A percentile compares a stretch with the other conserved stretches of the same genome.
Evolutionary conservation across 352 stramenopile species (phyloP).

Genomic region (Globisporangium abappressorium): DNA sequence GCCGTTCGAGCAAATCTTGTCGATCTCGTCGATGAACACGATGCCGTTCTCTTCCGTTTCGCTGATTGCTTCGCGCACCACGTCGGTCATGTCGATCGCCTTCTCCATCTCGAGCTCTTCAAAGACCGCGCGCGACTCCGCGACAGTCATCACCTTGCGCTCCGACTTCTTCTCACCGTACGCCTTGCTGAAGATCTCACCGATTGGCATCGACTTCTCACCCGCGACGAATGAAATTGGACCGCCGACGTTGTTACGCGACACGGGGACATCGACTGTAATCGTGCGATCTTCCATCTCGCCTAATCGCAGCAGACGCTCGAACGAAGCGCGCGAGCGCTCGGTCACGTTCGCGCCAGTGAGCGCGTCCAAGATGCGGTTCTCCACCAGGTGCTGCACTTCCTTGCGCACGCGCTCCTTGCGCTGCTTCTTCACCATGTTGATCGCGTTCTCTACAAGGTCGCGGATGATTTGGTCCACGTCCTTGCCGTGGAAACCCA

Average conservation of each 20-base stretch:
- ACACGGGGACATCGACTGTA: conserved; percentile 66
- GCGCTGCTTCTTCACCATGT: conserved; percentile 94
- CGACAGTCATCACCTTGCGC: conserved; percentile 92
- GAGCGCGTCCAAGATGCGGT: conserved; percentile 94
- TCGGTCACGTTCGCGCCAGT: conserved; percentile 84
- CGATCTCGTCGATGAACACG: conserved; percentile 99
- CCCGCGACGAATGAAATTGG: conserved; percentile 72
- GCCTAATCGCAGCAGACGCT: conserved; percentile 85
- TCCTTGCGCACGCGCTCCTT: conserved; percentile 92
- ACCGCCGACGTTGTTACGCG: conserved; percentile 41
- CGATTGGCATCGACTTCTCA: conserved; percentile 71
- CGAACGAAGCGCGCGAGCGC: conserved; percentile 89
- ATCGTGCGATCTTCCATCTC: conserved; percentile 84
- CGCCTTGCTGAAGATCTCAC: conserved; percentile 66
- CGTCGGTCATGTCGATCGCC: conserved; percentile 88
- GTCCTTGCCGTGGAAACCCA: conserved; percentile 99
- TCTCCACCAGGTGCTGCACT: conserved; percentile 93
- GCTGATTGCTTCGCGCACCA: conserved; percentile 80
- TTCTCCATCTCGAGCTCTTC: conserved; percentile 97
- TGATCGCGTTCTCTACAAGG: conserved; percentile 97
- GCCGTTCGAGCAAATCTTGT: conserved; percentile 98
- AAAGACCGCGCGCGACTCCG: conserved; percentile 92
- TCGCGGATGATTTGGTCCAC: conserved; percentile 99
- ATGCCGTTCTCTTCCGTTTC: conserved; percentile 98
- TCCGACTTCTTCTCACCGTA: conserved; percentile 87